Conservation (phyloP, 495 filamentous ascomycete species). For the Aspergillus diversus region DNA sequence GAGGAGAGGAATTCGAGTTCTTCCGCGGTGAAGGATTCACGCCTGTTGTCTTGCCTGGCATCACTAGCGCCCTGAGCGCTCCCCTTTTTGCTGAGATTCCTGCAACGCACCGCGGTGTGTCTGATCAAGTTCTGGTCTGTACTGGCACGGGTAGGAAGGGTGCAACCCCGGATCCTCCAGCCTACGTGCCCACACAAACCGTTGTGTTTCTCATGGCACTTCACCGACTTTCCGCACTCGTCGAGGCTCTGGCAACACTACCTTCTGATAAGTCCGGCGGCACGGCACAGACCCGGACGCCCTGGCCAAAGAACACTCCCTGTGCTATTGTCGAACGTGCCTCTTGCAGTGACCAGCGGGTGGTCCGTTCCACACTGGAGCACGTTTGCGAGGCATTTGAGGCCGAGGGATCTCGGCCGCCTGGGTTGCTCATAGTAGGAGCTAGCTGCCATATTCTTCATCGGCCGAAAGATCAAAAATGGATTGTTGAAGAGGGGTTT, state of each 20-base stretch:
- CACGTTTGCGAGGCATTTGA: conserved; percentile 83
- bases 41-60: conserved; percentile 80
- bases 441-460: conserved; percentile 79
- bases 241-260: conserved; percentile 61
- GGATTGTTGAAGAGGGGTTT: conserved; percentile 92
- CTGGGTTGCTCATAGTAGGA: conserved; percentile 88
- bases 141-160: conserved; percentile 95
- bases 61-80: conserved; percentile 84
- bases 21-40: conserved; percentile 73
- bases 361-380: conserved; percentile 82
- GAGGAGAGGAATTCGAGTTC: conserved; percentile 89
- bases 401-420: conserved; percentile 85
- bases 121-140: conserved; percentile 90
- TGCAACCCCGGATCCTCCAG: conserved; percentile 76
- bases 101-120: conserved; percentile 82
- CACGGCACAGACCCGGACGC: conserved; percentile 24
- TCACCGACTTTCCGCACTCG: conserved; percentile 75
- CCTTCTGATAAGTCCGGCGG: conserved; percentile 24
- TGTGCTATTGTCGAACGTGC: conserved; percentile 96
- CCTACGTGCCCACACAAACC: conserved; percentile 75
- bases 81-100: conserved; percentile 89
- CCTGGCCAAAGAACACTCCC: conserved; percentile 65
- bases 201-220: conserved; percentile 97
- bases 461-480: conserved; percentile 57
- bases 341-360: conserved; percentile 89